Conservation (phyloP, 768 basidiomycete genomes). For the Boletellus ananiceps region DNA sequence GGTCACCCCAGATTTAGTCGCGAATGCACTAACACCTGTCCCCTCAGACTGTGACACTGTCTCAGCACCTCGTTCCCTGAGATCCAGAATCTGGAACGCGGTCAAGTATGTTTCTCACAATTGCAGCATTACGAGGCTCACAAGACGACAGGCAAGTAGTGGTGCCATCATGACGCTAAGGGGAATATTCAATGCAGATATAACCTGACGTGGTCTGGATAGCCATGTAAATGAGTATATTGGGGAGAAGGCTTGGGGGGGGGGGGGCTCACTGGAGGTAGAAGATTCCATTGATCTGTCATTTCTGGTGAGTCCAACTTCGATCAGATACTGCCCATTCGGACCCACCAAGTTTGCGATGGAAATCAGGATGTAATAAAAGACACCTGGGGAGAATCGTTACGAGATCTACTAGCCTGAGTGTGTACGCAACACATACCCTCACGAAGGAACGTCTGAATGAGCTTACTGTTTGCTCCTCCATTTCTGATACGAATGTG, state of each 20-base stretch:
- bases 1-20: conserved; percentile 51
- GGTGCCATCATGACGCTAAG: conserved; percentile 82
- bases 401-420: neutral
- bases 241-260: neutral
- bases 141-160: conserved; percentile 73
- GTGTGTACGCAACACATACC: conserved; percentile 37
- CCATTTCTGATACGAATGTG: conserved; percentile 70
- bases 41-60: conserved; percentile 72
- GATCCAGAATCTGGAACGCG: conserved; percentile 65
- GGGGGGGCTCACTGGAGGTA: conserved; percentile 60
- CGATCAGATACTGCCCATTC: neutral
- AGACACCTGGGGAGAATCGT: conserved; percentile 45
- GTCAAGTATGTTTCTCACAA: conserved; percentile 5
- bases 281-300: conserved; percentile 72
- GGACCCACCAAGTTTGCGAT: conserved; percentile 65
- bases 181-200: conserved; percentile 81
- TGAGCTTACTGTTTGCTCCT: conserved; percentile 71
- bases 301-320: conserved; percentile 1
- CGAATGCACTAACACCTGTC: conserved; percentile 63
- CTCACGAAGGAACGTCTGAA: conserved; percentile 82
- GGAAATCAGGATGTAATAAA: conserved; percentile 84
- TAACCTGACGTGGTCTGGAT: conserved; percentile 69
- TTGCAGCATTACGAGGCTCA: conserved; percentile 27
- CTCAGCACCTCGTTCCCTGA: conserved; percentile 77
- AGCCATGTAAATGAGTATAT: conserved; percentile 11